Evolutionary conservation across 176 grass and related monocot species (phyloP).

Genomic region (Lolium multiflorum): DNA sequence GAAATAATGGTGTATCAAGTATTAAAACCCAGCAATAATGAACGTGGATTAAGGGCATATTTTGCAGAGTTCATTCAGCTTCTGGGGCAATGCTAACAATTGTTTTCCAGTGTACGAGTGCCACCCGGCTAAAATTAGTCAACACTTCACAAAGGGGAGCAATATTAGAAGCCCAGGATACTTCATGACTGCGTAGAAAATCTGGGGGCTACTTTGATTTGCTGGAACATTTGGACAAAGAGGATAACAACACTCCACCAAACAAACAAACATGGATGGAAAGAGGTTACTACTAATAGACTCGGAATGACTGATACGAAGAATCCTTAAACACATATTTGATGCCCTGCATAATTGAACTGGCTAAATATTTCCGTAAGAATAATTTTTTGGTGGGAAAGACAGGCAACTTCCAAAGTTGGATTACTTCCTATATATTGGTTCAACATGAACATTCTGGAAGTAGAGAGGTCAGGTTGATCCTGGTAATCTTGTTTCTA

Average conservation of each 20-base stretch:
- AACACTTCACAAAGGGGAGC: neutral
- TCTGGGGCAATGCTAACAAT: slow-evolving; percentile 4
- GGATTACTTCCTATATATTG: neutral
- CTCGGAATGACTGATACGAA: neutral
- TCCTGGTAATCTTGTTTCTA: slow-evolving; percentile 1
- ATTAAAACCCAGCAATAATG: slow-evolving; percentile 9
- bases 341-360: neutral
- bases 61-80: neutral
- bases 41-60: neutral
- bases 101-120: neutral
- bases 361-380: neutral
- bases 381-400: neutral
- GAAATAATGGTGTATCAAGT: neutral
- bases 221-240: neutral
- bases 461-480: neutral
- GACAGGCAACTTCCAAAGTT: neutral
- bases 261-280: slow-evolving; percentile 3
- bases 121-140: neutral
- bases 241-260: neutral
- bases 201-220: neutral
- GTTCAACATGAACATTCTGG: neutral
- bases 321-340: neutral
- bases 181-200: neutral
- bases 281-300: neutral
- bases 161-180: neutral